A percentile compares a stretch with the other conserved stretches of the same genome.
Evolutionary conservation across 805 yeast genomes (phyloP).

Genomic region (Candida ulmi): DNA sequence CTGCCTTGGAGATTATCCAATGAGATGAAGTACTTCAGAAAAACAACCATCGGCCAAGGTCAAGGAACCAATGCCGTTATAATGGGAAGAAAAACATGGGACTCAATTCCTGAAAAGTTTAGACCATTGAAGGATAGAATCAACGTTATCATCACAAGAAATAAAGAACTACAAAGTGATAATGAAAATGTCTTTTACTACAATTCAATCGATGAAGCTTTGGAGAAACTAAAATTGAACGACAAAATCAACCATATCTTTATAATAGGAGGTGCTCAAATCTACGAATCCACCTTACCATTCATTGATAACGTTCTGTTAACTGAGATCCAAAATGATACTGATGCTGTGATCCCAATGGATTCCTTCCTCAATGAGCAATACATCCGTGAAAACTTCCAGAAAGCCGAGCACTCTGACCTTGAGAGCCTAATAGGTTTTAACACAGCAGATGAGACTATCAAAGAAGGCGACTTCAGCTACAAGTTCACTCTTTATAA

Average conservation of each 20-base stretch:
- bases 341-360: slow-evolving; percentile 34
- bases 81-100: slow-evolving; percentile 98
- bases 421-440: slow-evolving; percentile 35
- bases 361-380: slow-evolving; percentile 61
- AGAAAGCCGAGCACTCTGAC: slow-evolving; percentile 26
- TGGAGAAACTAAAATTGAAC: slow-evolving; percentile 24
- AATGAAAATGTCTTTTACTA: slow-evolving; percentile 27
- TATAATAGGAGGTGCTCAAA: slow-evolving; percentile 90
- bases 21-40: slow-evolving; percentile 82
- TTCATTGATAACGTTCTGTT: slow-evolving; percentile 52
- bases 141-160: slow-evolving; percentile 70
- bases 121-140: slow-evolving; percentile 74
- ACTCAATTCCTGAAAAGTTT: slow-evolving; percentile 79
- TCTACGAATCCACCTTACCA: slow-evolving; percentile 53
- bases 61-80: slow-evolving; percentile 65
- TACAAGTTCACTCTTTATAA: slow-evolving; percentile 64
- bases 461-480: slow-evolving; percentile 42
- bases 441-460: slow-evolving; percentile 21
- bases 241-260: slow-evolving; percentile 52
- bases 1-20: slow-evolving; percentile 84
- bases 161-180: slow-evolving; percentile 15
- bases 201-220: slow-evolving; percentile 39
- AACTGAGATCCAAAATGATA: slow-evolving; percentile 54
- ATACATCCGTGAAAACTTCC: slow-evolving; percentile 30
- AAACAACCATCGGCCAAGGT: slow-evolving; percentile 51